phyloP scores from a whole-genome alignment of 441 rosid genomes.

The Hura crepitans region DNA sequence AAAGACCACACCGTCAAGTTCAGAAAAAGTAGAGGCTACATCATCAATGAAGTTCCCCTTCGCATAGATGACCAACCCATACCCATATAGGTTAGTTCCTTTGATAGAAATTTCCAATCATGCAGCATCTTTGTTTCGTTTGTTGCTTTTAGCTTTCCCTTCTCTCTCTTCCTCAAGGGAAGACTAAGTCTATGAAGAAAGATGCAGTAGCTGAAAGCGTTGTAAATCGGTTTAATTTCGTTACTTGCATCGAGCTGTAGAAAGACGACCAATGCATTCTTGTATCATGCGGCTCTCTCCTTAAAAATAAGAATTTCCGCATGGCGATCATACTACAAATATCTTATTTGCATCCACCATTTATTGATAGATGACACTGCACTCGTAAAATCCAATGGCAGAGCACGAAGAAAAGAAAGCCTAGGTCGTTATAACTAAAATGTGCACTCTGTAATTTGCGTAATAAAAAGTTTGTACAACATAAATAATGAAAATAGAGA shows the following conservation, averaged over 20 bases:
- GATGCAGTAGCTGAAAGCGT: neutral
- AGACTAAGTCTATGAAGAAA: neutral
- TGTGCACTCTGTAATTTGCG: slow-evolving; percentile 1
- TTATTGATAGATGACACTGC: no score
- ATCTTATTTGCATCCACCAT: no score
- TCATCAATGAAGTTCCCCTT: neutral
- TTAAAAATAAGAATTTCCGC: no score
- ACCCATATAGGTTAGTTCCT: neutral
- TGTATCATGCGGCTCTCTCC: no score
- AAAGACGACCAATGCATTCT: no score
- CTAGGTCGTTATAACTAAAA: neutral
- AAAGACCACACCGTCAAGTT: no score
- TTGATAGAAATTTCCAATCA: neutral
- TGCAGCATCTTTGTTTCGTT: slow-evolving; percentile 3
- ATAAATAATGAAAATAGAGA: neutral
- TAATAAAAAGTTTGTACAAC: neutral
- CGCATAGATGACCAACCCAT: neutral
- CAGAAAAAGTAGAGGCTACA: no score
- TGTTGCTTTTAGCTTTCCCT: neutral
- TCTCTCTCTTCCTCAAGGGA: neutral
- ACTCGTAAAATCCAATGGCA: no score
- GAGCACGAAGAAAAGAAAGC: no score
- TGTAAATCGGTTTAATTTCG: neutral
- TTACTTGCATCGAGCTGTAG: no score
- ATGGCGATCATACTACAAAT: no score